phyloP scores from a whole-genome alignment of 805 yeast genomes.

The Brettanomyces nanus region DNA sequence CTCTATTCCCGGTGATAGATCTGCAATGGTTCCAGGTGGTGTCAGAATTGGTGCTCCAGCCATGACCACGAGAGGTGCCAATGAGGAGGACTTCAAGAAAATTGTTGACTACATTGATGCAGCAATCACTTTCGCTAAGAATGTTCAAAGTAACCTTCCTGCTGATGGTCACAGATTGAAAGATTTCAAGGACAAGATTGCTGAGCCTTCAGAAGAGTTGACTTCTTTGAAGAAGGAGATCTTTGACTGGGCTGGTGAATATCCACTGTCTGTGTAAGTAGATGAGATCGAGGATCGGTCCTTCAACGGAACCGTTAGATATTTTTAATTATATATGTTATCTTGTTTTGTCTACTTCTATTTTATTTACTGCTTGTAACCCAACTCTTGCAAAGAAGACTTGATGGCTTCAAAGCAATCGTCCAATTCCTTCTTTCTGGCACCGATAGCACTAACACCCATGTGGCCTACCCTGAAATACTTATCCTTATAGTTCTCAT shows the following conservation, averaged over 20 bases:
- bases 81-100: conserved; percentile 74
- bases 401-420: conserved; percentile 39
- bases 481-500: conserved; percentile 66
- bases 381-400: conserved; percentile 32
- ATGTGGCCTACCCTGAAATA: conserved; percentile 95
- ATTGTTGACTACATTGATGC: conserved; percentile 75
- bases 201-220: conserved; percentile 64
- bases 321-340: conserved; percentile 1
- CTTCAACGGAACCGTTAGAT: neutral
- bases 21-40: conserved; percentile 96
- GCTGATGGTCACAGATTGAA: conserved; percentile 89
- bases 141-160: conserved; percentile 73
- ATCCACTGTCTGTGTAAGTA: conserved; percentile 56
- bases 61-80: conserved; percentile 95
- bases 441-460: conserved; percentile 72
- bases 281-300: neutral
- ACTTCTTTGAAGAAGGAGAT: conserved; percentile 67
- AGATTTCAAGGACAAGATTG: conserved; percentile 84
- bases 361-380: conserved; percentile 28
- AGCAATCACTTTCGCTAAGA: conserved; percentile 69
- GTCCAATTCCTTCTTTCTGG: conserved; percentile 45
- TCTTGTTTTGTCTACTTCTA: too few species aligned
- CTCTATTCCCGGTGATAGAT: conserved; percentile 96
- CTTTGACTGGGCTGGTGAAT: conserved; percentile 83
- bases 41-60: conserved; percentile 98